Evolutionary conservation across 2,329 filamentous ascomycete species (phyloP), one percentile per base, ranked within the genome.

Genomic region (Chalaropsis ovoidea): DNA sequence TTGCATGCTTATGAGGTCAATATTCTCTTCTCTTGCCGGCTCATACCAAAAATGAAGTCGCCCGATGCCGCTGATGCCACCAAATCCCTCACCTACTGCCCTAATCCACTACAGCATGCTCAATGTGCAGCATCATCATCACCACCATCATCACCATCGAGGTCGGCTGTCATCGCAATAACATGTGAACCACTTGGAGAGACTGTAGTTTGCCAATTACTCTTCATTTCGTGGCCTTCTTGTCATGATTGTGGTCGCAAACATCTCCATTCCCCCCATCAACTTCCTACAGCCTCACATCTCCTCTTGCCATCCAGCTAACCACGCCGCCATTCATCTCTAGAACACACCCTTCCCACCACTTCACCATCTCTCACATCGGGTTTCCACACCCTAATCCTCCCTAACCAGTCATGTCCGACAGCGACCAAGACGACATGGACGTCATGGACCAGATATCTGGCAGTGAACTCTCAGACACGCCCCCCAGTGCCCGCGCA

Each of bases 391-490:
- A 61, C 58, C 56, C 31, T 19, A 27, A 42, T 45, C 19, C 24
- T 22, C 35, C 22, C 43, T n/a, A 54, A 43, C 22, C 22, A 43
- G 35, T 11, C 42, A 67, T 67, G 66, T 67, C 66, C 42, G 66
- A 67, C 61, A 67, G 66, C 49, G 66, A 65, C 24, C 60, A 61
- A 65, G 63, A 67, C 56, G 52, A 67, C 54, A 66, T 69, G 43
- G 68, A 69, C 39, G 58, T 63, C 60, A 63, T 56, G 39, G 68
- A 68, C 67, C 72, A 81, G 68, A 81, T 81, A 70, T 88, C 82
- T 76, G 89, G 90, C 71, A 90, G 85, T 80, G 89, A 91, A 71
- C 80, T 88, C 68, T 91, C 89, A 71, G 88, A 95, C 72, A 79
- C 83, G 70, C 82, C 83, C 72, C 83, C 87, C 71, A 80, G 78